Evolutionary conservation across 805 yeast genomes (phyloP), one percentile per base, ranked within the genome.

Genomic region (Saccharomycopsis vini): DNA sequence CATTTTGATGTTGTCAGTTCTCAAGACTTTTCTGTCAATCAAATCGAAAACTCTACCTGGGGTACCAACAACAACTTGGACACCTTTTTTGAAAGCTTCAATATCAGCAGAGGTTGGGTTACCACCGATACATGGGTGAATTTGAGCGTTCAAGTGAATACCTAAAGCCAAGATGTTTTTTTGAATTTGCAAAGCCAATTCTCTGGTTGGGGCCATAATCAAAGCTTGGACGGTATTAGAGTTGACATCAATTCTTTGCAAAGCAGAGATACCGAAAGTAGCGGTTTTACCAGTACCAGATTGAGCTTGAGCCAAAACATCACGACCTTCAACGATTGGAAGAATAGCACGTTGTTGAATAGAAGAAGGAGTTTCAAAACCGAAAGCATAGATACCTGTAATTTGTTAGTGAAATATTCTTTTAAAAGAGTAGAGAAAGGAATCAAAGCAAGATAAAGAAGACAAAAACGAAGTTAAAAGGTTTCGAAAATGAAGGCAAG

Each of bases 271-370:
- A 52, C 97, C 75, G 72, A 92, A 92, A 39, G 98, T 92, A 52
- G 97, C 98, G 23, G 98, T 92, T 71, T 92, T 92, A 68, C 98
- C 98, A 40, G 98, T 92, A 67, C 98, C 98, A 30, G 96, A 87
- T 69, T 92, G 98, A 47, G 98, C 97, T 70, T 92, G 98, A 49
- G 98, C 98, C 52, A 92, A 78, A 43, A 89, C 94, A 66, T 92
- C 98, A 65, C 88, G 80, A 45, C 96, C 96, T 60, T 79, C 81
- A 57, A 88, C 82, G 64, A 92, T 89, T 63, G 95, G 98, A 67
- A 83, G 71, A 56, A 92, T 92, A 52, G 97, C 98, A 66, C 98
- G 79, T 61, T 88, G 89, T 71, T 92, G 98, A 69, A 92, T 92
- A 45, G 97, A 92, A 44, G 97, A 88, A 53, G 98, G 98, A 43